Evolutionary conservation across 1,139 yeast genomes (phyloP).

Genomic region (Pichia sp.): DNA sequence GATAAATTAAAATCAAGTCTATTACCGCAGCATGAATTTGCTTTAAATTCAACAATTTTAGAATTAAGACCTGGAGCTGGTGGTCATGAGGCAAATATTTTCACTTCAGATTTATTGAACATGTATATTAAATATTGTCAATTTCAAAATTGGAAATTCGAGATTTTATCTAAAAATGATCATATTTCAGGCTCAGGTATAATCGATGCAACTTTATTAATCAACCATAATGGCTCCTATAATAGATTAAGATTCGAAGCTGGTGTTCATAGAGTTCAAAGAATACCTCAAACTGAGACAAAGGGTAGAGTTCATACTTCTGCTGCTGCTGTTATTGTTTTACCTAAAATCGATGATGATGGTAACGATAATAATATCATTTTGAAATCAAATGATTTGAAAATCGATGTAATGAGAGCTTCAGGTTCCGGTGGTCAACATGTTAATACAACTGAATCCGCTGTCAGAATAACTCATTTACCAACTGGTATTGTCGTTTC

Average conservation of each 20-base stretch:
- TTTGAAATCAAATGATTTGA: constrained; percentile 79
- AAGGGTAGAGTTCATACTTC: constrained; percentile 95
- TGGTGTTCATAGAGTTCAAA: constrained; percentile 93
- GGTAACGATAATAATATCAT: constrained; percentile 40
- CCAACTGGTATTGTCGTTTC: constrained; percentile 87
- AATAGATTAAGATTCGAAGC: constrained; percentile 73
- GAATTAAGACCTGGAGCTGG: constrained; percentile 96
- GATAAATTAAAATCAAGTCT: constrained; percentile 47
- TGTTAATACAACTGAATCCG: constrained; percentile 96
- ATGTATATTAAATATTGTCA: constrained; percentile 78
- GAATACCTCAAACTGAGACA: constrained; percentile 88
- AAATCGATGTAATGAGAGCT: constrained; percentile 93
- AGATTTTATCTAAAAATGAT: constrained; percentile 52
- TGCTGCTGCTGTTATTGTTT: constrained; percentile 89
- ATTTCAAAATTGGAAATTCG: constrained; percentile 57
- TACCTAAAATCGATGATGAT: constrained; percentile 73
- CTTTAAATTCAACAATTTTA: constrained; percentile 69
- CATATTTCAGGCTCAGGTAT: constrained; percentile 55
- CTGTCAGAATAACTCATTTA: constrained; percentile 84
- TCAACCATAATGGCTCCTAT: constrained; percentile 74
- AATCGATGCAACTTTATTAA: constrained; percentile 67
- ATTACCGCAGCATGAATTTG: constrained; percentile 70
- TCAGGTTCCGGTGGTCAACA: constrained; percentile 99
- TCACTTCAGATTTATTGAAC: constrained; percentile 67
- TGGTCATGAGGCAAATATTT: constrained; percentile 87